Evolutionary conservation across 2,329 filamentous ascomycete genomes (phyloP).

Genomic region (Amauroascus verrucosus): DNA sequence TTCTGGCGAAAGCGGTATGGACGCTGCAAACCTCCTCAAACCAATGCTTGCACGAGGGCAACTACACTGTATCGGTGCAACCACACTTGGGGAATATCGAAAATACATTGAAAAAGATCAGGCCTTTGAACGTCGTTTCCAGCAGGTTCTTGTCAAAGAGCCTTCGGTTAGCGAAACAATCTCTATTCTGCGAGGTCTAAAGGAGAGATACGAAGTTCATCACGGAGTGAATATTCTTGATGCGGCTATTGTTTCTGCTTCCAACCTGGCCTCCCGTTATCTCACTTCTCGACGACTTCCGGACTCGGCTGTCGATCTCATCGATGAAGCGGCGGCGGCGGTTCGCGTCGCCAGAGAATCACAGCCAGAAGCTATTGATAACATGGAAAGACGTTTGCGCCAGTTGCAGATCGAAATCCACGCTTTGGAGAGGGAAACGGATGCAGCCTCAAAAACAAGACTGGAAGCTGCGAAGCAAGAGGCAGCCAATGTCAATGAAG

Average conservation of each 20-base stretch:
- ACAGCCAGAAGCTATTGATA: constrained; percentile 91
- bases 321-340: constrained; percentile 94
- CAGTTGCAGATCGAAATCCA: constrained; percentile 97
- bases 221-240: constrained; percentile 96
- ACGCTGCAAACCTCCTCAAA: constrained; percentile 93
- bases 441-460: constrained; percentile 78
- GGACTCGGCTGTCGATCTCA: constrained; percentile 90
- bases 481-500: constrained; percentile 87
- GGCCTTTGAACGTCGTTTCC: constrained; percentile 95
- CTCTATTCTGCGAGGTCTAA: constrained; percentile 94
- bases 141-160: constrained; percentile 95
- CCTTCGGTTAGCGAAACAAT: constrained; percentile 80
- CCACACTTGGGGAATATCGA: constrained; percentile 86
- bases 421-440: constrained; percentile 84
- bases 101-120: constrained; percentile 99
- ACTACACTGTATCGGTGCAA: constrained; percentile 95
- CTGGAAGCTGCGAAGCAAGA: constrained; percentile 77
- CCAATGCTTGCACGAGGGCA: constrained; percentile 96
- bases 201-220: constrained; percentile 96
- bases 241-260: constrained; percentile 79
- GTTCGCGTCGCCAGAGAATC: constrained; percentile 92
- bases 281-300: constrained; percentile 83
- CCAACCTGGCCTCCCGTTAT: constrained; percentile 87
- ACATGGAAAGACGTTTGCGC: constrained; percentile 75
- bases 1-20: constrained; percentile 94